Percentiles rank a stretch among this genome's conserved stretches.
Evolutionary conservation across 371 early-diverging fungal genomes (phyloP).

Genomic region (Mortierella sp.): DNA sequence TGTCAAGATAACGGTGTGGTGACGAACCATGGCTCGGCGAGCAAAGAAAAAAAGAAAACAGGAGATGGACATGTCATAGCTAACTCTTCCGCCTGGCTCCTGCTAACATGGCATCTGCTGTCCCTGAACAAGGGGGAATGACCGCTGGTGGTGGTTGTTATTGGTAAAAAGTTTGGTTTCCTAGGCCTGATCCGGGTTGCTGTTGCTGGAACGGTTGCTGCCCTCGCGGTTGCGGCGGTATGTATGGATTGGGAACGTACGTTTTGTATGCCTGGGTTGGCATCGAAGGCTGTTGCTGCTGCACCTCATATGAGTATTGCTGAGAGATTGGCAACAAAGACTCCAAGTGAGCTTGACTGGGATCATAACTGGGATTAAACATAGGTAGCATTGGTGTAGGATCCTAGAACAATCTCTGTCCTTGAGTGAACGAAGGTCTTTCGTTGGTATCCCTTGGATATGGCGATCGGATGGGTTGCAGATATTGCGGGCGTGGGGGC

Average conservation of each 20-base stretch:
- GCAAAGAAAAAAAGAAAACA: not conserved
- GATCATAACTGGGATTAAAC: not conserved
- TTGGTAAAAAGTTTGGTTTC: not conserved
- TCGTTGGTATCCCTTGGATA: constrained; percentile 17
- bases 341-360: not conserved
- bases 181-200: constrained; percentile 1
- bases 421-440: constrained; percentile 11
- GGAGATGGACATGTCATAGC: not conserved
- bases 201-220: constrained; percentile 18
- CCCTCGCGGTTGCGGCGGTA: too few species aligned
- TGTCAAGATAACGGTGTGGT: not conserved
- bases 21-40: too few species aligned
- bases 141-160: too few species aligned
- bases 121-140: too few species aligned
- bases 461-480: constrained; percentile 45
- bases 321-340: constrained; percentile 26
- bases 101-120: not conserved
- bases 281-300: constrained; percentile 21
- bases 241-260: too few species aligned
- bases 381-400: too few species aligned
- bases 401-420: not conserved
- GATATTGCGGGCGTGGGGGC: constrained; percentile 33
- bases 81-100: not conserved
- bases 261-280: too few species aligned
- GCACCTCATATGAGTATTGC: constrained; percentile 16